Conservation (phyloP, 805 yeast species). For the Torulaspora microellipsoides region DNA sequence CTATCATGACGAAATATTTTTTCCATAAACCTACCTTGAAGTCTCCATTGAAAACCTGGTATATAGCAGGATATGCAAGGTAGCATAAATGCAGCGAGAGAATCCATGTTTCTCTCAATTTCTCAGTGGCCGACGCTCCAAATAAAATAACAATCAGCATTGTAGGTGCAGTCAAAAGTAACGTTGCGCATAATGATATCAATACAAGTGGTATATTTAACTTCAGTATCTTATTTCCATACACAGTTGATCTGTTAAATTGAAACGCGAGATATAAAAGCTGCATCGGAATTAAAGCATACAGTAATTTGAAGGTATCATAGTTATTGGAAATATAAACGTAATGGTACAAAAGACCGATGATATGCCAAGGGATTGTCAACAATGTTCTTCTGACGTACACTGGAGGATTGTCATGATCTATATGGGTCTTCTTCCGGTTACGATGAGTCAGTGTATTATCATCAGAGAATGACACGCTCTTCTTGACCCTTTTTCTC, state of each 20-base stretch:
- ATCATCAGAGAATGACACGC: conserved; percentile 35
- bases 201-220: conserved; percentile 24
- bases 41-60: conserved; percentile 51
- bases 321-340: conserved; percentile 28
- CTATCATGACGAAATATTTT: conserved; percentile 33
- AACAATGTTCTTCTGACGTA: conserved; percentile 28
- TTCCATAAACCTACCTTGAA: conserved; percentile 43
- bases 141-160: conserved; percentile 48
- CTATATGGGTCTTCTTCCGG: conserved; percentile 20
- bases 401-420: conserved; percentile 33
- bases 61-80: conserved; percentile 59
- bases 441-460: conserved; percentile 25
- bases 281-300: conserved; percentile 34
- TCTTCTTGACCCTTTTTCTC: conserved; percentile 21
- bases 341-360: conserved; percentile 34
- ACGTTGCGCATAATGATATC: conserved; percentile 22
- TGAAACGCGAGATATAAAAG: conserved; percentile 35
- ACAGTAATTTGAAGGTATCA: conserved; percentile 26
- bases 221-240: conserved; percentile 33
- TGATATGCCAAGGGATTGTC: conserved; percentile 32
- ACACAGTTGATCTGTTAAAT: conserved; percentile 33
- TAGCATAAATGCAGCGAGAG: conserved; percentile 59
- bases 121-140: conserved; percentile 73
- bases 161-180: conserved; percentile 26
- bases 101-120: conserved; percentile 50